Evolutionary conservation across 2,329 filamentous ascomycete genomes (phyloP).

Genomic region (Ophiostoma triangulosporum): DNA sequence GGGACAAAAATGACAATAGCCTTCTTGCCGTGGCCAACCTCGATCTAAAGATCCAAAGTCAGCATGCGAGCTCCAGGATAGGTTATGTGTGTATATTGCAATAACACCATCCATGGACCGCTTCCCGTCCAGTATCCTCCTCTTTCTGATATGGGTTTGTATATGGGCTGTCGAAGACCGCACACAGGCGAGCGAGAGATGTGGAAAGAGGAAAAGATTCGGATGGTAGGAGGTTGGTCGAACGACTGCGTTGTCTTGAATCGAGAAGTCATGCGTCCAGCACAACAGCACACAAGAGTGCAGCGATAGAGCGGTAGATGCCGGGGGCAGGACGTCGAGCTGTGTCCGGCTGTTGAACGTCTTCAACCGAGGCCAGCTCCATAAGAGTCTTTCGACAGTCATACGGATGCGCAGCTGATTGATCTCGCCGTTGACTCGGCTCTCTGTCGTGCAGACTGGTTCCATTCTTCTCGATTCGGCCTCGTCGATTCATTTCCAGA

Average conservation of each 20-base stretch:
- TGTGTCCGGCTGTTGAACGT: neutral
- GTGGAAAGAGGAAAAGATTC: neutral
- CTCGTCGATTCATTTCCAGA: neutral
- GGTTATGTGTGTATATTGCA: conserved; percentile 5
- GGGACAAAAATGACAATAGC: conserved; percentile 99
- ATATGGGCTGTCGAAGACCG: neutral
- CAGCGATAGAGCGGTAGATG: neutral
- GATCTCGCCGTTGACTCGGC: neutral
- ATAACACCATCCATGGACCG: conserved; percentile 49
- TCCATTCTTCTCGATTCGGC: neutral
- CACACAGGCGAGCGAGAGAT: neutral
- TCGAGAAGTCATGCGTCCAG: neutral
- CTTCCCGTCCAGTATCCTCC: conserved; percentile 57
- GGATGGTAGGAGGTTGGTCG: neutral
- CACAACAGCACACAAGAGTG: neutral
- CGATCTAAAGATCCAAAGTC: conserved; percentile 75
- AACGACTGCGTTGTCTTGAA: neutral
- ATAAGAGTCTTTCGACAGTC: conserved; percentile 3
- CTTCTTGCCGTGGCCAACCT: conserved; percentile 99
- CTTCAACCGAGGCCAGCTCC: neutral
- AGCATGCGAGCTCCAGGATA: conserved; percentile 64
- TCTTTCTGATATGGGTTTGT: conserved; percentile 7
- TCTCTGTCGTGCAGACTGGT: neutral
- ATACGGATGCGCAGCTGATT: neutral
- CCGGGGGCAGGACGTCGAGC: neutral